Evolutionary conservation across 1,284 basidiomycete species (phyloP), one percentile per base, ranked within the genome.

Genomic region (Naganishia sp.): DNA sequence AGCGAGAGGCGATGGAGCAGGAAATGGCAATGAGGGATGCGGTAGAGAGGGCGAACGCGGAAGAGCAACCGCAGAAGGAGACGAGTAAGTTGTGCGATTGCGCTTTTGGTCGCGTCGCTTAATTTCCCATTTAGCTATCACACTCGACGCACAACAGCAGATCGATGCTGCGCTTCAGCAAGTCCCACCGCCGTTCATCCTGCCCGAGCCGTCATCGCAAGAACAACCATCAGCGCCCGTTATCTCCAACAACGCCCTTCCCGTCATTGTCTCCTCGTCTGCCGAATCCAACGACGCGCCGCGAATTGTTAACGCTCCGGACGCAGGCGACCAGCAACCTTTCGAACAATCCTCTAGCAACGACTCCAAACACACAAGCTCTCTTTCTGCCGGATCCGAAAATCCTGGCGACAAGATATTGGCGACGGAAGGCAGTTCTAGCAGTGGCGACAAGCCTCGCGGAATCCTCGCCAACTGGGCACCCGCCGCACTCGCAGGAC

Each of bases 201-300:
- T 59, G 3, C 56, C 56, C 9, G 57, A 61, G 10, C 21, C 46
- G 2, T 6, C n/a, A 23, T 25, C 55, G n/a, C 28, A 45, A 18
- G 31, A 31, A 52, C 48, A 61, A 13, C 36, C 48, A 10, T 13
- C 15, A 2, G 36, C 59, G 4, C 59, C 59, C 3, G 16, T 55
- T 6, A 7, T 36, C 28, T 21, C 31, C 5, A 18, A 18, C 11
- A 61, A 25, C 59, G n/a, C 48, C 44, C 48, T 61, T 7, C 57
- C 57, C 31, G 45, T 61, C 46, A 61, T 61, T 48, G 59, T 61
- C 3, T 61, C 59, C 36, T 61, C 59, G 11, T 61, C 59, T 23
- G 59, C 59, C 25, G 59, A 61, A 61, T 61, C 59, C 9, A 52
- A 52, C 39, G 48, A 61, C 4, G 59, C 33, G 7, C 59, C 59